Evolutionary conservation across 805 yeast species (phyloP), one percentile per base, ranked within the genome.

Genomic region (Kregervanrija delftensis): DNA sequence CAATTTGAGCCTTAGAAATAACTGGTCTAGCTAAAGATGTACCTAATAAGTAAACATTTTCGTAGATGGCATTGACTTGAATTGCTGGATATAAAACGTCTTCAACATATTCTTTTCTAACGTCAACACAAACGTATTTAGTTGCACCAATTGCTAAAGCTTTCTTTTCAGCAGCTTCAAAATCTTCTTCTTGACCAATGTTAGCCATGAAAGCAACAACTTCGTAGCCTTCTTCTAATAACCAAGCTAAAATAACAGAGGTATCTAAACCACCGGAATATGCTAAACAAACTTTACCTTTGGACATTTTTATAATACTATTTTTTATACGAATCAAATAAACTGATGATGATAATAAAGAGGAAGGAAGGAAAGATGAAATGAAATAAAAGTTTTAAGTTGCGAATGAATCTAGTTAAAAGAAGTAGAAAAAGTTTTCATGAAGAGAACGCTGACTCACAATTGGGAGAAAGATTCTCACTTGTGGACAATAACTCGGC

Each of bases 191-290:
- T 76, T 93, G 99, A 59, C 99, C 99, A 59, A 93, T 90, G 71
- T 93, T 84, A 64, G 99, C 99, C 83, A 93, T 80, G 75, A 93
- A 93, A 46, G 97, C 97, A 63, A 93, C 83, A 48, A 93, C 99
- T 71, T 93, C 99, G 70, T 91, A 93, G 52, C 97, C 99, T 72
- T 93, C 79, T 68, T 93, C 99, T 55, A 93, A 77, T 67, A 93
- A 79, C 99, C 99, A 93, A 40, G 99, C 99, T 56, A 93, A 81
- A 61, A 93, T 93, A 51, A 93, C 86, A 28, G 97, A 90, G 76
- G 99, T 93, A 66, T 93, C 99, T 60, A 93, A 79, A 74, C 99
- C 99, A 61, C 99, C 99, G 42, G 98, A 93, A 75, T 93, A 93
- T 45, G 99, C 99, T 67, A 93, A 80, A 79, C 99, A 93, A 67